Conservation (phyloP, 164 flowering plant genomes). For the Malania oleifera region DNA sequence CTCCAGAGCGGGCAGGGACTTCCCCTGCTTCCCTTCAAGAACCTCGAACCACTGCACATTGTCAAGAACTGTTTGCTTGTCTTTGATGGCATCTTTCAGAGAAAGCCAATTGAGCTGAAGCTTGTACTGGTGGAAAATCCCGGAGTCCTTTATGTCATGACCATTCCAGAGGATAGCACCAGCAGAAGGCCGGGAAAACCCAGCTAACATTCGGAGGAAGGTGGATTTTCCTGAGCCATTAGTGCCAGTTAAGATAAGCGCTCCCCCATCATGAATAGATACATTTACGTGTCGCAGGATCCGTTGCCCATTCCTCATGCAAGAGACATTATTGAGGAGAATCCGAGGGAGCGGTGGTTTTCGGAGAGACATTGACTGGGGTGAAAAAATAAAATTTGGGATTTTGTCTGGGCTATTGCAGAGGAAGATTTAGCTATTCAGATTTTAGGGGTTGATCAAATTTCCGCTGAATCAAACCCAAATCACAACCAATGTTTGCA, state of each 20-base stretch:
- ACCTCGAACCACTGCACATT: constrained; percentile 82
- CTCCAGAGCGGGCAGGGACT: constrained; percentile 58
- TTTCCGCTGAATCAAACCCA: too few species aligned
- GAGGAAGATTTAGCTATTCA: too few species aligned
- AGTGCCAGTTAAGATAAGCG: constrained; percentile 71
- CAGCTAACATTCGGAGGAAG: constrained; percentile 83
- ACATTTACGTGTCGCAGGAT: constrained; percentile 70
- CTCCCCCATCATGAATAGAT: constrained; percentile 76
- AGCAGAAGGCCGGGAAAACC: constrained; percentile 81
- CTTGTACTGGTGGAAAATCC: constrained; percentile 81
- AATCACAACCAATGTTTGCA: too few species aligned
- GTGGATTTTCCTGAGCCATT: constrained; percentile 93
- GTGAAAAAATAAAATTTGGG: not conserved
- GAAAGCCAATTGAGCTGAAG: constrained; percentile 92
- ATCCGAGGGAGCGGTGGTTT: constrained; percentile 70
- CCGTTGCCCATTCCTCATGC: constrained; percentile 88
- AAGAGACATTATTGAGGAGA: constrained; percentile 76
- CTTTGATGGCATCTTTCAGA: constrained; percentile 79
- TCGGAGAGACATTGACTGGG: constrained; percentile 40
- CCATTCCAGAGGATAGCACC: constrained; percentile 91
- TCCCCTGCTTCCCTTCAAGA: constrained; percentile 75
- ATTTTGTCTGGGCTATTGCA: too few species aligned
- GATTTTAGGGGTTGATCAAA: too few species aligned
- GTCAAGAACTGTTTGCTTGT: constrained; percentile 63
- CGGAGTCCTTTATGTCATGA: constrained; percentile 66